Evolutionary conservation across 768 basidiomycete genomes (phyloP), one percentile per base, ranked within the genome.

Genomic region (Grammothele lineata): DNA sequence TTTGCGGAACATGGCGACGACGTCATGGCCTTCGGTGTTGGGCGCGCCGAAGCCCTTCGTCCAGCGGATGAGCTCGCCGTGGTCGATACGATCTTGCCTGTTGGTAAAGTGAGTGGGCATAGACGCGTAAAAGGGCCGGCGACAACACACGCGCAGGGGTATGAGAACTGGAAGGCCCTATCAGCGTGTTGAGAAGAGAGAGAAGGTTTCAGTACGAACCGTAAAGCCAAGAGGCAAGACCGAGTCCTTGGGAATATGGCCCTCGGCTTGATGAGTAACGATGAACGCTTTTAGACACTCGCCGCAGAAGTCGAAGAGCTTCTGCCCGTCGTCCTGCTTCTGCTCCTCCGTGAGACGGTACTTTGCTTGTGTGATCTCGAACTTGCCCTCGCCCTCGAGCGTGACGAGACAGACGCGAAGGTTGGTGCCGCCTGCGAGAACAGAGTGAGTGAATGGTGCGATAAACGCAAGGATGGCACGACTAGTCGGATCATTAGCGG

Each of bases 391-490:
- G 21, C 96, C 96, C 56, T 87, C 82, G 2, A 99, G 73, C 23
- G 84, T 88, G 40, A 99, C 95, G 36, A 96, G 85, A 69, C 96
- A 99, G 36, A 97, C 96, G 36, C 96, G 92, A n/a, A 99, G 78
- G 62, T 99, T 98, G 19, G 95, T 98, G 26, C 94, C 94, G 42
- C 90, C 89, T 90, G 49, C 15, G n/a, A 30, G 14, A 30, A 30
- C 27, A 30, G 27, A 30, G 27, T 30, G 27, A 30, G 27, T 30
- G 14, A 7, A 30, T 14, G n/a, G n/a, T n/a, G n/a, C n/a, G n/a
- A n/a, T n/a, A n/a, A n/a, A n/a, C n/a, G n/a, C n/a, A n/a, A n/a
- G n/a, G n/a, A n/a, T n/a, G n/a, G n/a, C n/a, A n/a, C n/a, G n/a
- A n/a, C n/a, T n/a, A n/a, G n/a, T n/a, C n/a, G n/a, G n/a, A n/a